Evolutionary conservation across 192 early-diverging fungal genomes (phyloP).

Genomic region (Dissophora ornata): DNA sequence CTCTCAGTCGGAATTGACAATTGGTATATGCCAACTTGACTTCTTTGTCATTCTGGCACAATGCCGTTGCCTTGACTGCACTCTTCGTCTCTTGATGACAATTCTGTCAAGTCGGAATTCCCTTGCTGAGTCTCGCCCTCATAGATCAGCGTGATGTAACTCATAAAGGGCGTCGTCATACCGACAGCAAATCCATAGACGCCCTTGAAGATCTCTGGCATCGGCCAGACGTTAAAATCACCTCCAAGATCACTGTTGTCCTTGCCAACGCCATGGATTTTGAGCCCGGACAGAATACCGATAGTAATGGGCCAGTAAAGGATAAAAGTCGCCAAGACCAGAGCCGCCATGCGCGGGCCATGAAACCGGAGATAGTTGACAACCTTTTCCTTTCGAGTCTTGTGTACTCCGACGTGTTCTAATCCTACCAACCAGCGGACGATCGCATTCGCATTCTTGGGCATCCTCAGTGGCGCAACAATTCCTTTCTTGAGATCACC

Average conservation of each 20-base stretch:
- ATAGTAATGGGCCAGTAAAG: conserved; percentile 38
- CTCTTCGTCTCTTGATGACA: not conserved
- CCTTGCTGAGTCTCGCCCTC: conserved; percentile 13
- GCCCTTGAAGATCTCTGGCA: conserved; percentile 38
- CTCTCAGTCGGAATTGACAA: not conserved
- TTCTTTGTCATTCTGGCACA: conserved; percentile 5
- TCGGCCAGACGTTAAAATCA: conserved; percentile 35
- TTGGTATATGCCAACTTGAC: not conserved
- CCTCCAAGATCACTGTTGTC: conserved; percentile 12
- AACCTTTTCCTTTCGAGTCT: conserved; percentile 3
- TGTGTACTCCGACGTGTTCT: conserved; percentile 4
- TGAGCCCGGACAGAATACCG: conserved; percentile 23
- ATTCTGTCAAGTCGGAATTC: not conserved
- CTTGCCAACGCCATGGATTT: conserved; percentile 7
- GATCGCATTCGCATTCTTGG: conserved; percentile 13
- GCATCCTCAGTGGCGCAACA: conserved; percentile 25
- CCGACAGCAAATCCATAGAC: conserved; percentile 17
- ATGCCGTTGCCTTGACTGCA: no score
- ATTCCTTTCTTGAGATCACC: conserved; percentile 26
- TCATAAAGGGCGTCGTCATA: conserved; percentile 27
- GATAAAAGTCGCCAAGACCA: conserved; percentile 8
- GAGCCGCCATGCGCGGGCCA: conserved; percentile 2
- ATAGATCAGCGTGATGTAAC: conserved; percentile 27
- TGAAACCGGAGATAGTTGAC: conserved; percentile 6
- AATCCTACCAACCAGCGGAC: conserved; percentile 38